A percentile compares a stretch with the other conserved stretches of the same genome.
phyloP scores from a whole-genome alignment of 805 yeast species.

The Wickerhamiella kurtzmanii region DNA sequence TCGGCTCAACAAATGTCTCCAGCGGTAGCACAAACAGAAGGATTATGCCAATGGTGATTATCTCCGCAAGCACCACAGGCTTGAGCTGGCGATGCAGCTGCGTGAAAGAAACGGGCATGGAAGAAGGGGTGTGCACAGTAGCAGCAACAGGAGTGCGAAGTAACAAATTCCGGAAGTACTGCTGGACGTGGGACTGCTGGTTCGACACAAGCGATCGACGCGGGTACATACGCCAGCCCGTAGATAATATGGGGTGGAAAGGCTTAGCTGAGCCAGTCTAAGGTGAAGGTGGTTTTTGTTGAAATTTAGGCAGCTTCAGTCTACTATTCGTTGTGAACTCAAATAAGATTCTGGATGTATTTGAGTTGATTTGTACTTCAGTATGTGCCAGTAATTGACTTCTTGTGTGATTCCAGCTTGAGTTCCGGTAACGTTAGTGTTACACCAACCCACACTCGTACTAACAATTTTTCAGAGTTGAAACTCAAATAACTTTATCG shows the following conservation, averaged over 20 bases:
- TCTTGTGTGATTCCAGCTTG: no score
- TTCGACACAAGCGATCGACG: background rate
- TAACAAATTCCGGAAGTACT: background rate
- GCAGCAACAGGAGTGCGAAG: background rate
- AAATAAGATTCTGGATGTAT: no score
- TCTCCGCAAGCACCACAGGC: conserved; percentile 1
- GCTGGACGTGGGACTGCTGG: background rate
- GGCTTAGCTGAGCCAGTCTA: background rate
- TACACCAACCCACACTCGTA: no score
- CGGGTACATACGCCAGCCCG: background rate
- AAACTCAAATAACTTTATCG: no score
- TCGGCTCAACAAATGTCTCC: conserved; percentile 33
- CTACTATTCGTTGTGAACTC: no score
- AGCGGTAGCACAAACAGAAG: conserved; percentile 13
- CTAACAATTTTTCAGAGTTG: no score
- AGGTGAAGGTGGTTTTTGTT: no score
- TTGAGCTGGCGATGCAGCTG: background rate
- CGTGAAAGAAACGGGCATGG: background rate
- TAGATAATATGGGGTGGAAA: no score
- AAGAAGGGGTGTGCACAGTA: background rate
- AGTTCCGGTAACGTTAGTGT: no score
- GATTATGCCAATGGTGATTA: conserved; percentile 3
- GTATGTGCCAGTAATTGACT: no score
- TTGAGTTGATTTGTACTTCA: no score
- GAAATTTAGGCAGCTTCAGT: no score